Evolutionary conservation across 139 green algal genomes (phyloP).

Genomic region (Chlamydomonas sp.): DNA sequence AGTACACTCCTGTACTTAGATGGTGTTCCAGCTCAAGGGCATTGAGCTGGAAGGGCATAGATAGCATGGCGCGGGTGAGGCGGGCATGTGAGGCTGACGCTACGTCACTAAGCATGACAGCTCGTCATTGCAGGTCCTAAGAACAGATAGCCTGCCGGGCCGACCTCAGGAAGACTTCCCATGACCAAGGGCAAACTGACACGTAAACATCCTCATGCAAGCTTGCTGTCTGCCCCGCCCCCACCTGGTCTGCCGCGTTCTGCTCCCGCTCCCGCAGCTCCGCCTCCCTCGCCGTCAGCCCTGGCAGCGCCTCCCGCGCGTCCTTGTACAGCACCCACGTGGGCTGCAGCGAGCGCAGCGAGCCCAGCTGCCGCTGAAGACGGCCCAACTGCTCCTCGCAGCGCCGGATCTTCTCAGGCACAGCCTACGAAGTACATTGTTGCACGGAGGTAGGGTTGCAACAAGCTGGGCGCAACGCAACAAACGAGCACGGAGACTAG

Average conservation of each 20-base stretch:
- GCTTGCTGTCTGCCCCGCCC: neutral
- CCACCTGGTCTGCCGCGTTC: conserved; percentile 6
- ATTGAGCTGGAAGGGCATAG: too few relatives aligned
- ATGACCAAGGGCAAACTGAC: neutral
- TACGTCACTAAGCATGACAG: too few relatives aligned
- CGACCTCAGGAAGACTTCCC: neutral
- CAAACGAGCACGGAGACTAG: too few relatives aligned
- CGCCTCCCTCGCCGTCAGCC: neutral
- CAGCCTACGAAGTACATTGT: neutral
- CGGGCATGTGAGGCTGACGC: too few relatives aligned
- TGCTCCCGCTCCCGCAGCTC: neutral
- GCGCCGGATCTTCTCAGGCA: neutral
- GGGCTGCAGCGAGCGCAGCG: conserved; percentile 46
- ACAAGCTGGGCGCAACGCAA: too few relatives aligned
- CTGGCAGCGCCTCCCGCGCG: conserved; percentile 10
- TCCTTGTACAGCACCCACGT: conserved; percentile 24
- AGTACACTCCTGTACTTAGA: too few relatives aligned
- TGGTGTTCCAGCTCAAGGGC: too few relatives aligned
- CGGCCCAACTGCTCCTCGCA: neutral
- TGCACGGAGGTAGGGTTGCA: too few relatives aligned
- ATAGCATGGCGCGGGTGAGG: too few relatives aligned
- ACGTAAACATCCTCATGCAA: neutral
- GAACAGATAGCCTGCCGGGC: too few relatives aligned
- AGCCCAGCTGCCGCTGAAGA: conserved; percentile 33
- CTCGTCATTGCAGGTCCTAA: too few relatives aligned